Conservation (phyloP, 2,329 filamentous ascomycete species). For the Arthrobotrys pseudoclavata region DNA sequence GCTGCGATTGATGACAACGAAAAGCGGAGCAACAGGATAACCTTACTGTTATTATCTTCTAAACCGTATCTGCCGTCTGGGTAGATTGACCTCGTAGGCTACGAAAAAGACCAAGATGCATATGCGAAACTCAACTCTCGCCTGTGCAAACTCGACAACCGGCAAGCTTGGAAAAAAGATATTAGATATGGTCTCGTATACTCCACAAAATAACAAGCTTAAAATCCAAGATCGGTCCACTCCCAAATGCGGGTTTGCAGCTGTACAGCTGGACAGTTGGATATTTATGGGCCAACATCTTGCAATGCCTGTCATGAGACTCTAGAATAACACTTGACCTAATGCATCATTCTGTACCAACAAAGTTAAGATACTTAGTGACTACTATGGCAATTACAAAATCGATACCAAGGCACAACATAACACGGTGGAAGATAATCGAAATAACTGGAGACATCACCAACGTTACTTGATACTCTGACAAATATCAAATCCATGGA, state of each 20-base stretch:
- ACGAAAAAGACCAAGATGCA: neutral
- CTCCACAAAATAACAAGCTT: neutral
- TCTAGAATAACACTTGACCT: too few relatives aligned
- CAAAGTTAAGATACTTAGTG: neutral
- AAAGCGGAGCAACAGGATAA: constrained; percentile 6
- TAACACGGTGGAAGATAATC: neutral
- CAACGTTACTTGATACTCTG: too few relatives aligned
- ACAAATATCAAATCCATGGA: too few relatives aligned
- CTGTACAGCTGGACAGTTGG: neutral
- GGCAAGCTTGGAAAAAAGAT: neutral
- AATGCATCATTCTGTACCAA: too few relatives aligned
- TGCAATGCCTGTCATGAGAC: too few relatives aligned
- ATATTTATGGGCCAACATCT: too few relatives aligned
- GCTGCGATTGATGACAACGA: neutral
- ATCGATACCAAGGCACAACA: too few relatives aligned
- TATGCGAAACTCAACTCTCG: neutral
- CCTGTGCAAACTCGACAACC: neutral
- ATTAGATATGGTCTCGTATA: neutral
- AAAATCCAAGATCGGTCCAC: neutral
- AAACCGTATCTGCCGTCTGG: neutral
- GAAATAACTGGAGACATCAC: too few relatives aligned
- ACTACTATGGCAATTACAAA: neutral
- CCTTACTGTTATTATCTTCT: neutral
- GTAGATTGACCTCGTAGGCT: neutral
- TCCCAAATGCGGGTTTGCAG: neutral